Evolutionary conservation across 2,329 filamentous ascomycete genomes (phyloP).

Genomic region (Penicillium sp.): DNA sequence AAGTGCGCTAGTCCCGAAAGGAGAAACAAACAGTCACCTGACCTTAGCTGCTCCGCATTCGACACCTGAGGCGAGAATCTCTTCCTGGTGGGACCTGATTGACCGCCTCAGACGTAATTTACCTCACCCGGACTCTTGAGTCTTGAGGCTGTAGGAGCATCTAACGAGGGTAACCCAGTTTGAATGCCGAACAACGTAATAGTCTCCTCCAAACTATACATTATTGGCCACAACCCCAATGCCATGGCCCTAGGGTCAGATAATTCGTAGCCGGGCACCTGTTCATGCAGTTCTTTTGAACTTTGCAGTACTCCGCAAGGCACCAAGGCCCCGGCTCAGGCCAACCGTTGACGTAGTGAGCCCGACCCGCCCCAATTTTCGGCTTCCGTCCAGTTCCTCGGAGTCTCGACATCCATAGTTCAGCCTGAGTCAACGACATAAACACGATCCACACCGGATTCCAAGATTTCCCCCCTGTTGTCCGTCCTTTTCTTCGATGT

Average conservation of each 20-base stretch:
- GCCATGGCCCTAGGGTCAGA: not conserved
- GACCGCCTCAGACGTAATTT: conserved; percentile 10
- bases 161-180: not conserved
- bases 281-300: not conserved
- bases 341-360: conserved; percentile 22
- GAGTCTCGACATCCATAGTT: not conserved
- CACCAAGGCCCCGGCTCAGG: conserved; percentile 5
- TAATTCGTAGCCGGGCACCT: not conserved
- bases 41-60: not conserved
- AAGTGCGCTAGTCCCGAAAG: conserved; percentile 14
- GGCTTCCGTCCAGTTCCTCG: conserved; percentile 4
- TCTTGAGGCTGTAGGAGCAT: too few species aligned
- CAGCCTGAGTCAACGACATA: not conserved
- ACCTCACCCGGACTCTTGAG: not conserved
- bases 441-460: not conserved
- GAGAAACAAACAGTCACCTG: conserved; percentile 10
- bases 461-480: not conserved
- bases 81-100: not conserved
- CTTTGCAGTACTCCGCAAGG: not conserved
- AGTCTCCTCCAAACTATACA: not conserved
- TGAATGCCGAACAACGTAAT: not conserved
- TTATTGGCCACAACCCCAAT: not conserved
- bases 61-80: not conserved
- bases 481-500: conserved; percentile 20
- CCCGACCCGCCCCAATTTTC: conserved; percentile 9